These are phyloP conservation scores for Agaricus sinodeliciosus DNA, from an alignment of 768 basidiomycete genomes.

Conservation along the genomic window DNA sequence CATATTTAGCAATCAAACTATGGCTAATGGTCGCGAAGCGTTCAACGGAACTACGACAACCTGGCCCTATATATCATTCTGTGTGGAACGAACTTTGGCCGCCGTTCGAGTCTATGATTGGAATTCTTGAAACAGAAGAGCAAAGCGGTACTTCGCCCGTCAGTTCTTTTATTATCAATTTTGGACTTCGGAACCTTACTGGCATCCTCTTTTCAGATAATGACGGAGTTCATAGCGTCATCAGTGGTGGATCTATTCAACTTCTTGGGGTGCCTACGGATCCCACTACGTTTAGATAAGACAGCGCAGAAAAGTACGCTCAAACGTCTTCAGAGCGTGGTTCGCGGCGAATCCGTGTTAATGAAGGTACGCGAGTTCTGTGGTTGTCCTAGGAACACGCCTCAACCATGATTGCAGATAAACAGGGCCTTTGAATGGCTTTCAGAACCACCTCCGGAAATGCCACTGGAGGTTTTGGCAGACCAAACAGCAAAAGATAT, in stretches of 20 bases:
- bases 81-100: slow-evolving; percentile 81
- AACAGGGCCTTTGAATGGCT: slow-evolving; percentile 45
- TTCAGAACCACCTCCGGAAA: slow-evolving; percentile 43
- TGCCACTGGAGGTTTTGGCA: slow-evolving; percentile 38
- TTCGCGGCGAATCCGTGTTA: slow-evolving; percentile 39
- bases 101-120: slow-evolving; percentile 50
- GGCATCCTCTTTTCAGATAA: slow-evolving; percentile 30
- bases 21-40: slow-evolving; percentile 59
- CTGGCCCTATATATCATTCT: slow-evolving; percentile 20
- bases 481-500: slow-evolving; percentile 59
- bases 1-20: slow-evolving; percentile 61
- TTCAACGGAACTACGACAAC: slow-evolving; percentile 16
- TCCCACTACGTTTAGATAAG: slow-evolving; percentile 46
- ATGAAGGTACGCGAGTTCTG: slow-evolving; percentile 37
- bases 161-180: slow-evolving; percentile 13
- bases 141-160: slow-evolving; percentile 35
- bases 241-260: slow-evolving; percentile 61
- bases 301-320: slow-evolving; percentile 44
- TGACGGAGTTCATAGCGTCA: slow-evolving; percentile 47
- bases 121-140: slow-evolving; percentile 41
- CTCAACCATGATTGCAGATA: slow-evolving; percentile 30
- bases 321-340: slow-evolving; percentile 40
- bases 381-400: background rate
- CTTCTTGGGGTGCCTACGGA: slow-evolving; percentile 52
- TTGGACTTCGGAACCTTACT: background rate